phyloP scores from a whole-genome alignment of 306 rosid genomes.

The Begonia peltatifolia region DNA sequence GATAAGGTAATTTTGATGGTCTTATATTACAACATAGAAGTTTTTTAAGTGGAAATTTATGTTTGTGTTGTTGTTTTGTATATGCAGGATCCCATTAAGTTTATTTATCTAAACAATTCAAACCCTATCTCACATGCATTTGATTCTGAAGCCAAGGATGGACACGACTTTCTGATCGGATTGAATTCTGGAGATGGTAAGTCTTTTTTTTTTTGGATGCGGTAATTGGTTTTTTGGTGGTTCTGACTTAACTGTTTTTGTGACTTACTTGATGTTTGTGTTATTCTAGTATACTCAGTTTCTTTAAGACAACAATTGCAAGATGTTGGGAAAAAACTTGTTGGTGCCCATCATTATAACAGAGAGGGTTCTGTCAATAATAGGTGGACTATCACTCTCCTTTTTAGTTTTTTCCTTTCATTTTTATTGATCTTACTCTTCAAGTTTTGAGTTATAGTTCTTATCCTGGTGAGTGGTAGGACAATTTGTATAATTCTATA shows the following conservation, averaged over 20 bases:
- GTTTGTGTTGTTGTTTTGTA: slow-evolving; percentile 11
- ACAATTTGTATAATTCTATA: no score
- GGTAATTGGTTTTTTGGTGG: slow-evolving; percentile 1
- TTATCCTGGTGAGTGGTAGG: background rate
- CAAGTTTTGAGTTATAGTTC: background rate
- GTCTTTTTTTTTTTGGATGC: slow-evolving; percentile 2
- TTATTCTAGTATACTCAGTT: slow-evolving; percentile 82
- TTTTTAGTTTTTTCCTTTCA: background rate
- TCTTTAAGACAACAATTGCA: slow-evolving; percentile 98
- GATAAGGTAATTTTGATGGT: slow-evolving; percentile 52
- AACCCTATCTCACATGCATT: slow-evolving; percentile 86
- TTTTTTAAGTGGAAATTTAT: slow-evolving; percentile 4
- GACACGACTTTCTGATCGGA: slow-evolving; percentile 90
- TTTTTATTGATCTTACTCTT: background rate
- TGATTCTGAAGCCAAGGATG: slow-evolving; percentile 92
- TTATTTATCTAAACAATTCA: slow-evolving; percentile 82
- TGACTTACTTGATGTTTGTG: slow-evolving; percentile 24
- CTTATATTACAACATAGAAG: slow-evolving; percentile 1
- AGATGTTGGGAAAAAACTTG: slow-evolving; percentile 96
- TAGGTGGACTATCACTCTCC: slow-evolving; percentile 38
- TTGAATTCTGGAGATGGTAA: slow-evolving; percentile 90
- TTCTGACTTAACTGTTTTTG: slow-evolving; percentile 12
- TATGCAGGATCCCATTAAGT: slow-evolving; percentile 88
- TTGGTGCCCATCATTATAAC: slow-evolving; percentile 88
- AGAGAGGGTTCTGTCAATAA: slow-evolving; percentile 86